These are phyloP conservation scores for Cetradonia linearis DNA, from an alignment of 495 filamentous ascomycete genomes.

Conservation along the genomic window DNA sequence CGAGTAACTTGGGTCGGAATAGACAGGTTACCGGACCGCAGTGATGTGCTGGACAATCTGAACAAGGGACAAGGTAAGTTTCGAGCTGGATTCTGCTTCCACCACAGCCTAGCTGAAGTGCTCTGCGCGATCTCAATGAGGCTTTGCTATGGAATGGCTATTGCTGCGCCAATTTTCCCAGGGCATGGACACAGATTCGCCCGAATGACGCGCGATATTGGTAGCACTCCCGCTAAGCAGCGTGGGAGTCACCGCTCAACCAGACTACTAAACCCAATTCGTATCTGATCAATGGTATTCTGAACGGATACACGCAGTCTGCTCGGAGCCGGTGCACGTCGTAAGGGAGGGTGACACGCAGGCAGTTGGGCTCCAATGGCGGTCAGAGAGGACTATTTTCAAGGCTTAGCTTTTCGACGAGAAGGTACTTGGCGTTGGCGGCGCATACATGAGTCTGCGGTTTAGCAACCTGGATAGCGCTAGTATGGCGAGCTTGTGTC, in stretches of 20 bases:
- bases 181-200: slow-evolving; percentile 17
- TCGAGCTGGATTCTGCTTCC: slow-evolving; percentile 2
- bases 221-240: slow-evolving; percentile 14
- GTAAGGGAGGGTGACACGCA: slow-evolving; percentile 20
- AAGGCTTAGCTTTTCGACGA: slow-evolving; percentile 15
- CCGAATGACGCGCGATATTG: slow-evolving; percentile 14
- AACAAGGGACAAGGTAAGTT: slow-evolving; percentile 6
- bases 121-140: slow-evolving; percentile 19
- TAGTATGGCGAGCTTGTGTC: slow-evolving; percentile 17
- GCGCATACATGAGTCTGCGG: slow-evolving; percentile 12
- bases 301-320: slow-evolving; percentile 20
- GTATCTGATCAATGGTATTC: slow-evolving; percentile 9
- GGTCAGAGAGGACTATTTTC: slow-evolving; percentile 15
- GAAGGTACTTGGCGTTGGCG: slow-evolving; percentile 15
- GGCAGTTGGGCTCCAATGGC: slow-evolving; percentile 24
- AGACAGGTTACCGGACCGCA: slow-evolving; percentile 13
- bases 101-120: slow-evolving; percentile 8
- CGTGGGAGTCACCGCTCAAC: slow-evolving; percentile 11
- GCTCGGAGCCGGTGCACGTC: slow-evolving; percentile 8
- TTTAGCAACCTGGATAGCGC: slow-evolving; percentile 17
- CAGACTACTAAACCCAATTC: slow-evolving; percentile 13
- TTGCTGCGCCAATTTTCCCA: slow-evolving; percentile 21
- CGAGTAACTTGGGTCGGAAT: slow-evolving; percentile 17
- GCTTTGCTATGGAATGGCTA: slow-evolving; percentile 20
- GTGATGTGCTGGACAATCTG: slow-evolving; percentile 15